A percentile compares a stretch with the other conserved stretches of the same genome.
Conservation (phyloP, 1,139 yeast species). For the Geotrichum fermentans region DNA sequence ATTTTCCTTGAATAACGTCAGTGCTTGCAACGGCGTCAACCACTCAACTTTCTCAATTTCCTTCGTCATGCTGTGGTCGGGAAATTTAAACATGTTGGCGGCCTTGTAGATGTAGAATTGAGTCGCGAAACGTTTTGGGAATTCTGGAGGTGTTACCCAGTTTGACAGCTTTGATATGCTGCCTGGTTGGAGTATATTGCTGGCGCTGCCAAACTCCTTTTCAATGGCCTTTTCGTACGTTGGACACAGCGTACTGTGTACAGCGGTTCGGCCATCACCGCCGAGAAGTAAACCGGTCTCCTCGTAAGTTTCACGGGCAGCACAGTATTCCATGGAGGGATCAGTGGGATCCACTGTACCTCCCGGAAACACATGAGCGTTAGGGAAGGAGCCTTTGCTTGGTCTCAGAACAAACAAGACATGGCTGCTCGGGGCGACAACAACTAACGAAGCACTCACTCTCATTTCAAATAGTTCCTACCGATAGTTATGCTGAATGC, state of each 20-base stretch:
- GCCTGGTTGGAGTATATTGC: slow-evolving; percentile 5
- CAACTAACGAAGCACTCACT: slow-evolving; percentile 33
- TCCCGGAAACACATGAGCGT: slow-evolving; percentile 36
- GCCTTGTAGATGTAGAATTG: slow-evolving; percentile 31
- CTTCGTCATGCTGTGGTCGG: slow-evolving; percentile 3
- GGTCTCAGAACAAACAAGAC: slow-evolving; percentile 35
- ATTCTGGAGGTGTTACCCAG: slow-evolving; percentile 33
- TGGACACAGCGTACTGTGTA: slow-evolving; percentile 3
- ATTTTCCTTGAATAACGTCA: slow-evolving; percentile 26
- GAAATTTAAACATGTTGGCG: slow-evolving; percentile 12
- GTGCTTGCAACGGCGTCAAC: slow-evolving; percentile 31
- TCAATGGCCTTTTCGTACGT: slow-evolving; percentile 6
- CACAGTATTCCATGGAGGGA: slow-evolving; percentile 31
- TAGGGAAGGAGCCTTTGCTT: slow-evolving; percentile 31
- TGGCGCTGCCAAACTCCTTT: slow-evolving; percentile 7
- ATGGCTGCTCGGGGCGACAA: slow-evolving; percentile 30
- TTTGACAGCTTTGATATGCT: slow-evolving; percentile 26
- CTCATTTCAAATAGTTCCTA: slow-evolving; percentile 18
- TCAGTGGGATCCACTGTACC: slow-evolving; percentile 33
- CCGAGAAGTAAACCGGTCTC: slow-evolving; percentile 34
- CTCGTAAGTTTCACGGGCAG: slow-evolving; percentile 36
- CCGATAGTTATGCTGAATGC: too few species aligned
- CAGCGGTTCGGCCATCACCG: background rate
- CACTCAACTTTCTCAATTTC: slow-evolving; percentile 30
- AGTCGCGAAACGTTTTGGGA: slow-evolving; percentile 30